phyloP scores from a whole-genome alignment of 345 rosid species.

The Boechera divaricarpa region DNA sequence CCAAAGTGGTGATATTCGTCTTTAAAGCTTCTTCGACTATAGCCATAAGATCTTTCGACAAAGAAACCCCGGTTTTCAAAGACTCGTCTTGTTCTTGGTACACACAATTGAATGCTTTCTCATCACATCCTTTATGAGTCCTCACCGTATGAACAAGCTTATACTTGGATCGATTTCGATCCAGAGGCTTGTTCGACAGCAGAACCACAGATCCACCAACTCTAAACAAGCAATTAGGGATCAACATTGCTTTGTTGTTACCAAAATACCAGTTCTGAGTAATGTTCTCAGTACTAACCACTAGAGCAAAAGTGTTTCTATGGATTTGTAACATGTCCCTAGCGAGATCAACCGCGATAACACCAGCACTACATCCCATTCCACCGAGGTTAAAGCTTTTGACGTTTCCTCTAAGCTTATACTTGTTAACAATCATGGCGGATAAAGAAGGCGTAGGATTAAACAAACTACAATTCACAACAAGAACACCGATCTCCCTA shows the following conservation, averaged over 20 bases:
- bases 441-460: conserved; percentile 48
- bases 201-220: conserved; percentile 83
- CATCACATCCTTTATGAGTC: conserved; percentile 83
- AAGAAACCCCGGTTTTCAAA: conserved; percentile 81
- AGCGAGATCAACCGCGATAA: conserved; percentile 44
- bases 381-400: conserved; percentile 45
- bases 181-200: conserved; percentile 64
- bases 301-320: conserved; percentile 63
- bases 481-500: conserved; percentile 67
- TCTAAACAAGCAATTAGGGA: conserved; percentile 89
- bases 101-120: conserved; percentile 79
- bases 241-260: conserved; percentile 82
- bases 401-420: conserved; percentile 40
- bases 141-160: conserved; percentile 80
- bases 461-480: conserved; percentile 44
- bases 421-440: conserved; percentile 46
- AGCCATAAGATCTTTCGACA: conserved; percentile 85
- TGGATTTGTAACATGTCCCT: conserved; percentile 51
- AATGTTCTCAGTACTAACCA: conserved; percentile 88
- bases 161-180: conserved; percentile 69
- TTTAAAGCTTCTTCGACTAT: conserved; percentile 85
- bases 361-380: conserved; percentile 50
- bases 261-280: conserved; percentile 96
- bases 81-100: conserved; percentile 82
- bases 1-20: conserved; percentile 80